These are phyloP conservation scores for Haplographium delicatum DNA, from an alignment of 495 filamentous ascomycete genomes.

Conservation along the genomic window DNA sequence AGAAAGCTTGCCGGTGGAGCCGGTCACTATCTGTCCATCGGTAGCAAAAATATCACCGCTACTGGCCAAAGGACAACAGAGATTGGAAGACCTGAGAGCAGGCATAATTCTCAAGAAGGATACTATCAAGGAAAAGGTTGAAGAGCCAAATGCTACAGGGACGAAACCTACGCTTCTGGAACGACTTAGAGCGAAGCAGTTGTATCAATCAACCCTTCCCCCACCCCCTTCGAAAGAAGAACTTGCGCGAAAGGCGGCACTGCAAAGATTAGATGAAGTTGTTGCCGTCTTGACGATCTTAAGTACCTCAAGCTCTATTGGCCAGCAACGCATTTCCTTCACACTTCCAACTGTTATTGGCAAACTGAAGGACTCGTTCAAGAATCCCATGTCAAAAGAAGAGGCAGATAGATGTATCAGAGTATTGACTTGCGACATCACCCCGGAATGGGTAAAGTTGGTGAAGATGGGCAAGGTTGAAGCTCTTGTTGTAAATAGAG, in stretches of 20 bases:
- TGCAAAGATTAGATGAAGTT: conserved; percentile 58
- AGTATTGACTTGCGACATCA: conserved; percentile 53
- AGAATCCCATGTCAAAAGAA: conserved; percentile 54
- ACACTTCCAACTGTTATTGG: conserved; percentile 54
- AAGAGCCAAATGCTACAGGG: conserved; percentile 5
- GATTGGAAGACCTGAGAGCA: conserved; percentile 55
- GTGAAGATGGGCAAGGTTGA: conserved; percentile 49
- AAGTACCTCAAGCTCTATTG: conserved; percentile 34
- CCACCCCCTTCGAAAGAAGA: conserved; percentile 39
- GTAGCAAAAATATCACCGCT: conserved; percentile 37
- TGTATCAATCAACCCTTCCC: conserved; percentile 36
- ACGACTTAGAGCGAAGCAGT: conserved; percentile 56
- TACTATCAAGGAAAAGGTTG: conserved; percentile 1
- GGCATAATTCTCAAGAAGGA: conserved; percentile 37
- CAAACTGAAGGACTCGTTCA: conserved; percentile 55
- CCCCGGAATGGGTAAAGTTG: conserved; percentile 56
- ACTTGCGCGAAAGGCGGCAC: conserved; percentile 48
- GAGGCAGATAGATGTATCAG: conserved; percentile 52
- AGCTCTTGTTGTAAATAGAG: conserved; percentile 52
- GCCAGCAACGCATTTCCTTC: conserved; percentile 45
- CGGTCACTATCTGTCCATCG: conserved; percentile 43
- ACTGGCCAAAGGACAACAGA: conserved; percentile 51
- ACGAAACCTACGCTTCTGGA: conserved; percentile 44
- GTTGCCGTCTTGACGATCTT: conserved; percentile 55
- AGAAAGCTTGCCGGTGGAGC: conserved; percentile 46